A percentile compares a stretch with the other conserved stretches of the same genome.
phyloP scores from a whole-genome alignment of 2,329 filamentous ascomycete genomes.

The Xylariaceae sp. region DNA sequence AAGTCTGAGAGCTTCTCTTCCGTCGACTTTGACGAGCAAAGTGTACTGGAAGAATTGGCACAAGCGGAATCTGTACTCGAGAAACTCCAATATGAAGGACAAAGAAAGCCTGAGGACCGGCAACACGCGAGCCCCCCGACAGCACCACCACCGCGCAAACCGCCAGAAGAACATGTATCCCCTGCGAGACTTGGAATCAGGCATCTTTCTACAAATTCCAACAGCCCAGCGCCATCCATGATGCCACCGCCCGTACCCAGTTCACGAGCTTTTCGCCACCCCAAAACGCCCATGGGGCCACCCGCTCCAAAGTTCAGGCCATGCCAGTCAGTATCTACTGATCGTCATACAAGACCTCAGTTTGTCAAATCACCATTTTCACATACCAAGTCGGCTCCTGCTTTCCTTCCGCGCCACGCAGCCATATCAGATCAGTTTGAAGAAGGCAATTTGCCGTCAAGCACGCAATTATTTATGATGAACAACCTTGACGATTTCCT shows the following conservation, averaged over 20 bases:
- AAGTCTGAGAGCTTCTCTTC: constrained; percentile 5
- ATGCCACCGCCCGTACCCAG: not conserved
- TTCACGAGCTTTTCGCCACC: constrained; percentile 13
- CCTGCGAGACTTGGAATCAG: not conserved
- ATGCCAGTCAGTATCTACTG: constrained; percentile 3
- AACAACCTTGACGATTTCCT: constrained; percentile 50
- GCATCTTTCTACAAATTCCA: not conserved
- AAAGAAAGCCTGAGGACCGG: not conserved
- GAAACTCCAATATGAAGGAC: not conserved
- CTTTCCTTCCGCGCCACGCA: constrained; percentile 1
- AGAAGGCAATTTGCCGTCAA: constrained; percentile 30
- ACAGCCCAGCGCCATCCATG: no score
- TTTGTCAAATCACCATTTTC: constrained; percentile 19
- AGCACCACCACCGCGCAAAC: constrained; percentile 4
- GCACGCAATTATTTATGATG: constrained; percentile 51
- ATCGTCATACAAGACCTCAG: constrained; percentile 13
- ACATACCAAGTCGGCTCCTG: constrained; percentile 2
- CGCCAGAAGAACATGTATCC: not conserved
- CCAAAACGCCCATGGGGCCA: constrained; percentile 23
- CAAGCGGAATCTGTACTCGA: not conserved
- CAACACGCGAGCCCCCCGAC: constrained; percentile 2
- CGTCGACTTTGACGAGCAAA: constrained; percentile 9
- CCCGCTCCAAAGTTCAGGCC: constrained; percentile 26
- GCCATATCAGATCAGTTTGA: constrained; percentile 8
- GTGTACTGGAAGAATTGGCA: constrained; percentile 8